A percentile compares a stretch with the other conserved stretches of the same genome.
These are phyloP conservation scores for Mrakia blollopis DNA, from an alignment of 768 basidiomycete species.

Conservation along the genomic window DNA sequence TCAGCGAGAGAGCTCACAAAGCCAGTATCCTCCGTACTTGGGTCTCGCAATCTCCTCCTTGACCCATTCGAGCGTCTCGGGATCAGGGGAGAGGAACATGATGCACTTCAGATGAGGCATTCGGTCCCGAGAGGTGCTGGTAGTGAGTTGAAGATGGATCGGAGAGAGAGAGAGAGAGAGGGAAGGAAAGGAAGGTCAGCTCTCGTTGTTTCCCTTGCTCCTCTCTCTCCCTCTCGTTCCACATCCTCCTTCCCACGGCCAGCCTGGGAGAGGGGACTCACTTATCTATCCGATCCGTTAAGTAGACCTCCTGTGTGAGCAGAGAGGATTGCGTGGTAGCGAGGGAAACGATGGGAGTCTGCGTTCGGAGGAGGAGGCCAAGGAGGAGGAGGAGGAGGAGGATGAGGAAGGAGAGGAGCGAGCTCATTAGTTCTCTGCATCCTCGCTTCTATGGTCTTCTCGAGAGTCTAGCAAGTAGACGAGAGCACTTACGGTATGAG, in stretches of 20 bases:
- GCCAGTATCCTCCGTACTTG: conserved; percentile 95
- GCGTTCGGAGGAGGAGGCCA: background rate
- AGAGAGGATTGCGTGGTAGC: conserved; percentile 90
- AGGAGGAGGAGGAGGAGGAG: background rate
- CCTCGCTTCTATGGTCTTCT: background rate
- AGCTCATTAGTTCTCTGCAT: background rate
- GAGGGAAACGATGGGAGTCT: conserved; percentile 91
- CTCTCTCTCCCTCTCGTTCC: background rate
- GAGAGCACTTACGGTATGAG: conserved; percentile 68
- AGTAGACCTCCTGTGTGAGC: conserved; percentile 90
- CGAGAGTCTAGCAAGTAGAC: background rate
- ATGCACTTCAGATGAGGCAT: conserved; percentile 98
- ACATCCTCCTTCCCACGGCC: too few relatives aligned
- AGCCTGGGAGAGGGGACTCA: conserved; percentile 39
- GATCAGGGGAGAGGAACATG: conserved; percentile 79
- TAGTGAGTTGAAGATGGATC: too few relatives aligned
- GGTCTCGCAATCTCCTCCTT: conserved; percentile 80
- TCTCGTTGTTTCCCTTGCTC: background rate
- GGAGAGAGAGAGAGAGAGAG: too few relatives aligned
- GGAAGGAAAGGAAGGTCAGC: background rate
- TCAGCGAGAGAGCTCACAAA: conserved; percentile 78
- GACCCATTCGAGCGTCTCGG: conserved; percentile 75
- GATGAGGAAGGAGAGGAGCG: background rate
- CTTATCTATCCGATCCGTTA: conserved; percentile 97
- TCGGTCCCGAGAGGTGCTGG: conserved; percentile 60